Conservation (phyloP, 352 stramenopile species). For the Phytophthora hibernalis region DNA sequence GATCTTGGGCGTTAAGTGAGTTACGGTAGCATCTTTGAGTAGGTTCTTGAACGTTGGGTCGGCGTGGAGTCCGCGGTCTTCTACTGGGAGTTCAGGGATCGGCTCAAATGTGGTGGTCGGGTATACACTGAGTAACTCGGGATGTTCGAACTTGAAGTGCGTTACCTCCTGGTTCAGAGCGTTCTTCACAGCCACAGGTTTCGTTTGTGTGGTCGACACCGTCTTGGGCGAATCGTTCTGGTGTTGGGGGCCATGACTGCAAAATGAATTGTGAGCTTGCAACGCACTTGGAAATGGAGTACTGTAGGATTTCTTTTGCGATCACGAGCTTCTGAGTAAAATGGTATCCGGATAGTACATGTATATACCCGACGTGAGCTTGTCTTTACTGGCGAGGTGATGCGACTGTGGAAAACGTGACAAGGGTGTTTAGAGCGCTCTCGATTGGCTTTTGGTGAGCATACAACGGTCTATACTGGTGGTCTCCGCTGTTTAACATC, state of each 20-base stretch:
- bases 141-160: constrained; percentile 30
- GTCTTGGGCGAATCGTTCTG: constrained; percentile 10
- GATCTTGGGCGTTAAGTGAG: constrained; percentile 17
- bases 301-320: neutral
- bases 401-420: neutral
- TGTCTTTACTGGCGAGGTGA: neutral
- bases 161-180: constrained; percentile 20
- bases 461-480: constrained; percentile 5
- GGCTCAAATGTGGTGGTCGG: constrained; percentile 37
- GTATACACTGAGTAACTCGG: constrained; percentile 33
- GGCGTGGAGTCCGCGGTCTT: constrained; percentile 41
- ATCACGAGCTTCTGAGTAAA: neutral
- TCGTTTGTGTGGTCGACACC: neutral
- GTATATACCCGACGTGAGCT: neutral
- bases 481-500: neutral
- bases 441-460: neutral
- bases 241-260: constrained; percentile 35
- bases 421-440: neutral
- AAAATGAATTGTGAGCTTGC: constrained; percentile 21
- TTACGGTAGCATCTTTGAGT: constrained; percentile 18
- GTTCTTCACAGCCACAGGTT: constrained; percentile 21
- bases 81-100: constrained; percentile 37
- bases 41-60: constrained; percentile 48
- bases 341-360: neutral
- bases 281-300: neutral